Evolutionary conservation across 495 filamentous ascomycete genomes (phyloP).

Genomic region (Lichina pygmaea): DNA sequence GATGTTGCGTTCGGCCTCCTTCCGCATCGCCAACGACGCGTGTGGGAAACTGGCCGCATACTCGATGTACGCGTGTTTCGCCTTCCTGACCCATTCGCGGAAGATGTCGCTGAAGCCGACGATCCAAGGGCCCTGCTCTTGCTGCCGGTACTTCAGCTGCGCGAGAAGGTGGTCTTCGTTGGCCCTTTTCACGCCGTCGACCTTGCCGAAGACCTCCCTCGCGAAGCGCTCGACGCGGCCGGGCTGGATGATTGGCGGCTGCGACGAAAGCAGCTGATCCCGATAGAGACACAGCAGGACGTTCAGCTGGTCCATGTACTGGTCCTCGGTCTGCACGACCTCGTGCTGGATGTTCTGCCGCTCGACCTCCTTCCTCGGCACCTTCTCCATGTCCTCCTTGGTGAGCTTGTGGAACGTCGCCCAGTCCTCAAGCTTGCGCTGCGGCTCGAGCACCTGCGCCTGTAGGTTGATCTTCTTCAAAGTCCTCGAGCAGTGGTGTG

Average conservation of each 20-base stretch:
- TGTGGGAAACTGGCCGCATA: slow-evolving; percentile 75
- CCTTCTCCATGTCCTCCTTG: slow-evolving; percentile 39
- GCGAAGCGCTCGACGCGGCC: slow-evolving; percentile 55
- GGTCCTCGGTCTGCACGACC: slow-evolving; percentile 80
- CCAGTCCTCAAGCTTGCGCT: slow-evolving; percentile 59
- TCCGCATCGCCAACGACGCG: slow-evolving; percentile 57
- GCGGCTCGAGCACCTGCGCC: slow-evolving; percentile 36
- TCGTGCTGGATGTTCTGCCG: slow-evolving; percentile 90
- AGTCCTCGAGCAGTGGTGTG: slow-evolving; percentile 78
- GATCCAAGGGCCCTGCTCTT: slow-evolving; percentile 89
- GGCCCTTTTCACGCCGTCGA: slow-evolving; percentile 67
- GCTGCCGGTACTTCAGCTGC: slow-evolving; percentile 89
- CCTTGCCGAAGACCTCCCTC: slow-evolving; percentile 64
- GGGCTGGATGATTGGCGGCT: slow-evolving; percentile 57
- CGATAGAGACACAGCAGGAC: slow-evolving; percentile 66
- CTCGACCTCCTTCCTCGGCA: slow-evolving; percentile 66
- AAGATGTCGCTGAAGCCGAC: slow-evolving; percentile 92
- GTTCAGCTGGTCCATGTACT: slow-evolving; percentile 66
- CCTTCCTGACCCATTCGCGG: slow-evolving; percentile 94
- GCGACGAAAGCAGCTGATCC: slow-evolving; percentile 43
- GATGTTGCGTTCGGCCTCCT: slow-evolving; percentile 61
- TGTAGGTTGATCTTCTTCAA: slow-evolving; percentile 78
- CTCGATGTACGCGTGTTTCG: slow-evolving; percentile 64
- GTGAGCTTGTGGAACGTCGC: slow-evolving; percentile 69
- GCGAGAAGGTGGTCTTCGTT: slow-evolving; percentile 88